Evolutionary conservation across 169 alveolate species (phyloP), one percentile per base, ranked within the genome.

Genomic region (Cryptosporidium andersoni): DNA sequence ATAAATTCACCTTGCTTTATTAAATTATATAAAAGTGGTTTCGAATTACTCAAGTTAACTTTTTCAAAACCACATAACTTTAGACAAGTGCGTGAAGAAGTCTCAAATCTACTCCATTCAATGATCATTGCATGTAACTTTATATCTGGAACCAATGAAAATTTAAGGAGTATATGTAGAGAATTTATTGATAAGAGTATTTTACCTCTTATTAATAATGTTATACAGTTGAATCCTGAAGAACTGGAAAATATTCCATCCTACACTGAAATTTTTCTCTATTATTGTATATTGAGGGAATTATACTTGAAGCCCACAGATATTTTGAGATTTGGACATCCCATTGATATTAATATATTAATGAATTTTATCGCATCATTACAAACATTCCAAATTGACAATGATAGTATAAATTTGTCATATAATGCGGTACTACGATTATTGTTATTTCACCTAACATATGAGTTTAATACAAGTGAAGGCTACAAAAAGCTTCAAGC

Each of bases 101-200:
- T 60, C 42, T 74, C 85, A 43, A 74, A 74, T 58, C 45, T 74
- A 68, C 62, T 74, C 11, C 85, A 74, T 48, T 47, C 74, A 43
- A 14, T 74, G 9, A 47, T 47, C 9, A 34, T 74, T 11, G 56
- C 85, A 9, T 43, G 74, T 58, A 74, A 74, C 25, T n/a, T 55
- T 34, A 58, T 60, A 6, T 56, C 55, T 40, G 40, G 39, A 42
- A 16, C 36, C 2, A 16, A 36, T 42, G 55, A 55, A 16, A n/a
- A 7, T 40, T 3, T 67, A 1, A 42, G 51, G 1, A 39, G 14
- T n/a, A 55, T 39, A 52, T 37, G 51, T 39, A 51, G 45, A 6
- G 52, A 56, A 8, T 65, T 53, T 3, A 40, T 67, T 3, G 82
- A 67, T 12, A 37, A 48, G 34, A 34, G n/a, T 40, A 53, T 52